A percentile compares a stretch with the other conserved stretches of the same genome.
phyloP scores from a whole-genome alignment of 2,329 filamentous ascomycete species.

The Penicillium hesseltinei region DNA sequence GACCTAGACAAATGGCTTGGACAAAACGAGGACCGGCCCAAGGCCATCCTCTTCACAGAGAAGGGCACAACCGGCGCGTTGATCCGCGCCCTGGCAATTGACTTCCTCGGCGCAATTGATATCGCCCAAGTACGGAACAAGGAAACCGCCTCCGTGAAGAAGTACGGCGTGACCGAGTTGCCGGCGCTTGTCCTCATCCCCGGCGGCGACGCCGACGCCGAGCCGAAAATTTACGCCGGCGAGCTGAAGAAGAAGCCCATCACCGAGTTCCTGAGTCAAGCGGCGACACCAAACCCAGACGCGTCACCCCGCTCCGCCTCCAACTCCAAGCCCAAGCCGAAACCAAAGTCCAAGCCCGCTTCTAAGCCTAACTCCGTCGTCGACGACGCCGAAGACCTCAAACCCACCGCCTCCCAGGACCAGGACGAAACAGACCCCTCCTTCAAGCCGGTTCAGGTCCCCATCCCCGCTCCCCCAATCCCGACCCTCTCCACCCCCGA shows the following conservation, averaged over 20 bases:
- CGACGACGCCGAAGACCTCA: constrained; percentile 34
- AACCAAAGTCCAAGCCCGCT: constrained; percentile 46
- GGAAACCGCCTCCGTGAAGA: constrained; percentile 67
- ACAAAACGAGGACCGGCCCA: constrained; percentile 66
- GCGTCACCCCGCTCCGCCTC: constrained; percentile 42
- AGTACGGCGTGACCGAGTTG: constrained; percentile 74
- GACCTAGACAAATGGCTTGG: constrained; percentile 72
- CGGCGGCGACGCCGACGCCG: constrained; percentile 63
- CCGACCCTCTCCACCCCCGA: constrained; percentile 62
- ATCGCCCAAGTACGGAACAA: constrained; percentile 83
- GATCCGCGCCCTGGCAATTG: constrained; percentile 80
- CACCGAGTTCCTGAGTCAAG: constrained; percentile 77
- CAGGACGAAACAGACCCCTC: constrained; percentile 30
- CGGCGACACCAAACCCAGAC: constrained; percentile 74
- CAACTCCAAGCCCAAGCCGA: constrained; percentile 39
- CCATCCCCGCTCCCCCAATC: constrained; percentile 62
- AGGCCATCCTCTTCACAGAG: constrained; percentile 88
- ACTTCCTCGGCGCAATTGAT: constrained; percentile 76
- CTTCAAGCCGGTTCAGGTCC: constrained; percentile 47
- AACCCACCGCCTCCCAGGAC: constrained; percentile 51
- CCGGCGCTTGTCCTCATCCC: constrained; percentile 80
- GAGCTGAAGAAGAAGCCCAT: constrained; percentile 82
- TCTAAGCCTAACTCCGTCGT: constrained; percentile 49
- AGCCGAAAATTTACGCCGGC: constrained; percentile 72
- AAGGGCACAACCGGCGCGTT: constrained; percentile 85